Evolutionary conservation across 2,329 filamentous ascomycete species (phyloP), one percentile per base, ranked within the genome.

Genomic region (Leptographium procerum): DNA sequence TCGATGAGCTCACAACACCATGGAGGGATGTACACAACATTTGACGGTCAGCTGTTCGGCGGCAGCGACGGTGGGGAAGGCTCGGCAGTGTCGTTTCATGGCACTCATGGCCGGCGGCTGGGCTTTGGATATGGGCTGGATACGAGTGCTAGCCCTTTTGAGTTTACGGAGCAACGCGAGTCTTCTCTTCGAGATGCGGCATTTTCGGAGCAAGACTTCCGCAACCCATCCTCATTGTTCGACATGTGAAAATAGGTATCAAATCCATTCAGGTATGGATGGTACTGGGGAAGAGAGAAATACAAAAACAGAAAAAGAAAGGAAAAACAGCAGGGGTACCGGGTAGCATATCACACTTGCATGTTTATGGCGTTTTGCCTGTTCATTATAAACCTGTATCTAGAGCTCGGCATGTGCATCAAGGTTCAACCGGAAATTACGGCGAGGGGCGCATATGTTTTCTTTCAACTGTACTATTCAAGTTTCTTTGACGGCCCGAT

Each of bases 81-180:
- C 1, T 26, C 59, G 1, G 52, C 64, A 1, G 57, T 59, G 13
- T 47, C 63, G 4, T 72, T 70, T 56, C 65, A 68, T n/a, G 61
- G 66, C 2, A 65, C 67, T 34, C 68, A 66, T 51, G 58, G 57
- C 29, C 60, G 58, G 9, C 62, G 61, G 48, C 64, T 67, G 36
- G 65, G 66, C 54, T 64, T 59, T 31, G 60, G 50, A 13, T 63
- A 60, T n/a, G 48, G 36, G 28, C 55, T 63, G 48, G 61, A 59
- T 33, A 16, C 61, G 28, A 57, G 36, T 28, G 58, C 52, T 34
- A 56, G 43, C 24, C 33, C 61, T 26, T 64, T 62, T 52, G 60
- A 54, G 16, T 63, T 61, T 52, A 28, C 22, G 14, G 61, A 58
- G 22, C 56, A 58, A 28, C 62, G 59, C 3, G 59, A 61, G 1